Evolutionary conservation across 805 yeast genomes (phyloP).

Genomic region (Yarrowia divulgata): DNA sequence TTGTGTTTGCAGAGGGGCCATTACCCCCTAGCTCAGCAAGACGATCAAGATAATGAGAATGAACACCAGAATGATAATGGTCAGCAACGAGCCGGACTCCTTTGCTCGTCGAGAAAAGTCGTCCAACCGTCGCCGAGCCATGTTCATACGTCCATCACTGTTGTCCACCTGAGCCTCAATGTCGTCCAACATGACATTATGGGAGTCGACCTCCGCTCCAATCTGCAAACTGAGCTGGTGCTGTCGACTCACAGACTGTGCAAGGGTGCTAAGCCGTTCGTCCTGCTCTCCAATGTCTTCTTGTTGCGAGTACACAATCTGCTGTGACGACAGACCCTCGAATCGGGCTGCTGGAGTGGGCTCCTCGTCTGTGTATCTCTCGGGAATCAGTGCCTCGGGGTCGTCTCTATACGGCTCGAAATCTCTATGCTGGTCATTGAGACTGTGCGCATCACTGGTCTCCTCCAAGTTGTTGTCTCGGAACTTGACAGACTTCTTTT

Average conservation of each 20-base stretch:
- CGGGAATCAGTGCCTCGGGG: slow-evolving; percentile 42
- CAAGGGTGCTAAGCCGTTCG: slow-evolving; percentile 50
- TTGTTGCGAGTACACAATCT: slow-evolving; percentile 45
- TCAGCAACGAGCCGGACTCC: slow-evolving; percentile 51
- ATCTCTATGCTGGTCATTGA: slow-evolving; percentile 24
- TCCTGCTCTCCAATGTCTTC: slow-evolving; percentile 52
- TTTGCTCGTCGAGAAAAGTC: slow-evolving; percentile 52
- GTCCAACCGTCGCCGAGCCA: slow-evolving; percentile 51
- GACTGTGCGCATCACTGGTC: slow-evolving; percentile 23
- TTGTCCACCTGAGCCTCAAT: slow-evolving; percentile 52
- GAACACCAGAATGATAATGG: slow-evolving; percentile 50
- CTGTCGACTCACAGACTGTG: slow-evolving; percentile 52
- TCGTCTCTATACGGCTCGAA: slow-evolving; percentile 47
- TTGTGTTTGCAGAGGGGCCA: no score
- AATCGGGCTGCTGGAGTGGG: slow-evolving; percentile 34
- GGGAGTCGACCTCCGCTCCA: slow-evolving; percentile 52
- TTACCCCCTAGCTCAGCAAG: slow-evolving; percentile 44
- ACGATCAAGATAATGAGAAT: slow-evolving; percentile 51
- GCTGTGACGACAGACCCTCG: slow-evolving; percentile 33
- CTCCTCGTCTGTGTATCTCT: slow-evolving; percentile 31
- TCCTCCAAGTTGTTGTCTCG: slow-evolving; percentile 31
- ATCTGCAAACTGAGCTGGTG: slow-evolving; percentile 52
- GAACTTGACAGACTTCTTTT: slow-evolving; percentile 35
- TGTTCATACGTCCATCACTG: slow-evolving; percentile 48
- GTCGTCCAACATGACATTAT: slow-evolving; percentile 51